Percentiles rank a stretch among this genome's conserved stretches.
Conservation (phyloP, 768 basidiomycete genomes). For the Trametes sanguinea region DNA sequence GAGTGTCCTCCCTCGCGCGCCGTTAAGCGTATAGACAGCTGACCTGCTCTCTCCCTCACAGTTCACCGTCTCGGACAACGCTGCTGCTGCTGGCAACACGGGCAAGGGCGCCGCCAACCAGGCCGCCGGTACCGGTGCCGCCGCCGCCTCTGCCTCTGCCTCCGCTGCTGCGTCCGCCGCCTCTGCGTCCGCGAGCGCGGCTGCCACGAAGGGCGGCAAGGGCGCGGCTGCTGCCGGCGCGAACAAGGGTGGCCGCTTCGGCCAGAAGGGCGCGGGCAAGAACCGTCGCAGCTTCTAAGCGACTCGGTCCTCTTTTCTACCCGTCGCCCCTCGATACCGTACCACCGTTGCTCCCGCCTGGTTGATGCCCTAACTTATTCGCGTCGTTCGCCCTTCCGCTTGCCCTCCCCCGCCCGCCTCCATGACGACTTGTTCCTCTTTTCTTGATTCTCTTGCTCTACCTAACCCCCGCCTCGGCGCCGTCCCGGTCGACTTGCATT, state of each 20-base stretch:
- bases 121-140: constrained; percentile 33
- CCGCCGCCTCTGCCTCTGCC: constrained; percentile 42
- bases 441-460: background rate
- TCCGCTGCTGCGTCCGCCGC: constrained; percentile 2
- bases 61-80: constrained; percentile 27
- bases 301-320: too few relatives aligned
- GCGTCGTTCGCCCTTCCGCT: constrained; percentile 3
- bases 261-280: constrained; percentile 7
- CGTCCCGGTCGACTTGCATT: background rate
- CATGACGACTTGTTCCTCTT: background rate
- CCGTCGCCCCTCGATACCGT: background rate
- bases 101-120: constrained; percentile 6
- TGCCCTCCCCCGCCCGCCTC: background rate
- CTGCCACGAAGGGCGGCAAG: constrained; percentile 25
- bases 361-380: constrained; percentile 1
- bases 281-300: constrained; percentile 6
- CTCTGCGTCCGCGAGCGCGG: background rate
- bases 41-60: background rate
- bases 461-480: background rate
- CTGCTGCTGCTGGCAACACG: constrained; percentile 24
- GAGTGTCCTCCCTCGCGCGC: constrained; percentile 5
- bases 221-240: constrained; percentile 48
- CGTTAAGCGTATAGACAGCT: background rate
- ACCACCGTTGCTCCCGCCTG: background rate
- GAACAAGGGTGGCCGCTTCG: constrained; percentile 10